phyloP scores from a whole-genome alignment of 768 basidiomycete genomes.

The Leccinellum luteum region DNA sequence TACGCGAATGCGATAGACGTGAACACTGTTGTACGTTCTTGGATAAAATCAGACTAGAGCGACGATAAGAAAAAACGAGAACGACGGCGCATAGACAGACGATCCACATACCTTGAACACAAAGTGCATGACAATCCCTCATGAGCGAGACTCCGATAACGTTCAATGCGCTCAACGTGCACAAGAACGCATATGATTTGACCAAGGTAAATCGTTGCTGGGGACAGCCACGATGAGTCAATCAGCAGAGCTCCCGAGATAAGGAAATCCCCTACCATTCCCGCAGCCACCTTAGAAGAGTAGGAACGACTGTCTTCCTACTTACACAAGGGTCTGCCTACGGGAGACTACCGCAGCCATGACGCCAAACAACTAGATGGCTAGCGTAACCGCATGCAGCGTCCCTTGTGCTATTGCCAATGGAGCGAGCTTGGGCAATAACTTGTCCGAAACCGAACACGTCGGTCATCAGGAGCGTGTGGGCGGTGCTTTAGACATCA shows the following conservation, averaged over 20 bases:
- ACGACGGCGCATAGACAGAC: background rate
- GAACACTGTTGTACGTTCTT: conserved; percentile 56
- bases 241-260: background rate
- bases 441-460: conserved; percentile 27
- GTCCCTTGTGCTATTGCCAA: conserved; percentile 61
- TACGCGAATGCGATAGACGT: conserved; percentile 65
- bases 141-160: conserved; percentile 52
- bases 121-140: conserved; percentile 63
- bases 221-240: background rate
- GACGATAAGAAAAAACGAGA: conserved; percentile 1
- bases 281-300: conserved; percentile 47
- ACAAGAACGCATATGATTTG: conserved; percentile 54
- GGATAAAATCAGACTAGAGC: conserved; percentile 53
- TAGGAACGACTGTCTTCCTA: too few relatives aligned
- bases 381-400: conserved; percentile 48
- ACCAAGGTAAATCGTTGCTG: conserved; percentile 57
- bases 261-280: conserved; percentile 40
- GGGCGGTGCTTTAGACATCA: conserved; percentile 23
- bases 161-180: conserved; percentile 45
- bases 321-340: too few relatives aligned
- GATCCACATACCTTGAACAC: conserved; percentile 53
- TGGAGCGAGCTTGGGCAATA: conserved; percentile 46
- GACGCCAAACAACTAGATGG: conserved; percentile 56
- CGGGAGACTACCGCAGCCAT: too few relatives aligned
- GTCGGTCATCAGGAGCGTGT: background rate